These are phyloP conservation scores for Agaricales sp. DNA, from an alignment of 1,284 basidiomycete genomes.

Conservation along the genomic window DNA sequence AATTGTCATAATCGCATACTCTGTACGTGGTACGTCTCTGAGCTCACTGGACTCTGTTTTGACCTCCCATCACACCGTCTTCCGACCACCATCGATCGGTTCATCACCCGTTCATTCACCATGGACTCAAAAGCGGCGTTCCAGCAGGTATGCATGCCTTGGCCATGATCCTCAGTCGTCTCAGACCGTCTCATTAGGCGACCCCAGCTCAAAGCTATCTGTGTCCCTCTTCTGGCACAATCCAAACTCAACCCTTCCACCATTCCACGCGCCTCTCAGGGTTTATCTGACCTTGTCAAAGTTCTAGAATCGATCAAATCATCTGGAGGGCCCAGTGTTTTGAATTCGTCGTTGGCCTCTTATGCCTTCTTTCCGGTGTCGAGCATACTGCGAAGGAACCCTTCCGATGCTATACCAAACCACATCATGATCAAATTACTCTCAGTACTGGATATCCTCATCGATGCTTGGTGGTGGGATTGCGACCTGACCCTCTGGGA, in stretches of 20 bases:
- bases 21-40: no score
- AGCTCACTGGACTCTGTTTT: no score
- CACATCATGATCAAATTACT: conserved; percentile 71
- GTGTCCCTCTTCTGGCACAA: conserved; percentile 67
- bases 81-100: not conserved
- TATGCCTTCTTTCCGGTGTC: conserved; percentile 86
- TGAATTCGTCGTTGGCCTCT: conserved; percentile 60
- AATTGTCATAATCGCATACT: no score
- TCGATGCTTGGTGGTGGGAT: conserved; percentile 69
- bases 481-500: conserved; percentile 63
- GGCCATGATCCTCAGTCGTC: conserved; percentile 1
- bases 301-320: conserved; percentile 34
- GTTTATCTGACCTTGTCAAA: conserved; percentile 43
- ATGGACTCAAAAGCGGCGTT: conserved; percentile 19
- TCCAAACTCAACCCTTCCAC: conserved; percentile 47
- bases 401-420: conserved; percentile 61
- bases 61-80: no score
- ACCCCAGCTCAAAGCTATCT: conserved; percentile 63
- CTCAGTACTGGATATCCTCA: conserved; percentile 48
- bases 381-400: conserved; percentile 67
- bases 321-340: conserved; percentile 18
- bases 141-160: conserved; percentile 17
- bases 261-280: conserved; percentile 35
- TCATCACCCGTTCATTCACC: conserved; percentile 1
- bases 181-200: not conserved